Percentiles rank a stretch among this genome's conserved stretches.
Evolutionary conservation across 164 flowering plant species (phyloP).

Genomic region (Vitis vinifera): ASM3070453v1 NC_081809.1:8806501-8807000

Average conservation of each 20-base stretch:
- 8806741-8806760: conserved; percentile 84
- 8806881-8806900: conserved; percentile 61
- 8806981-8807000: conserved; percentile 89
- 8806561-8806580: conserved; percentile 62
- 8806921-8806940: conserved; percentile 91
- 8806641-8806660: too few relatives aligned
- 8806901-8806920: conserved; percentile 89
- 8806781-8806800: conserved; percentile 83
- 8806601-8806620: background rate
- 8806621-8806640: too few relatives aligned
- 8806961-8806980: conserved; percentile 94
- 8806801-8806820: conserved; percentile 74
- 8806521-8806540: conserved; percentile 78
- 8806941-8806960: conserved; percentile 96
- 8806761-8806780: conserved; percentile 95
- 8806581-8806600: conserved; percentile 1
- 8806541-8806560: conserved; percentile 82
- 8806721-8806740: conserved; percentile 92
- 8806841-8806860: background rate
- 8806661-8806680: conserved; percentile 16
- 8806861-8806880: background rate
- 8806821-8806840: background rate
- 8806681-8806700: conserved; percentile 95
- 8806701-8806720: conserved; percentile 87
- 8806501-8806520: conserved; percentile 87